A percentile compares a stretch with the other conserved stretches of the same genome.
Evolutionary conservation across 2,329 filamentous ascomycete genomes (phyloP).

Genomic region (Stachybotrys elegans): DNA sequence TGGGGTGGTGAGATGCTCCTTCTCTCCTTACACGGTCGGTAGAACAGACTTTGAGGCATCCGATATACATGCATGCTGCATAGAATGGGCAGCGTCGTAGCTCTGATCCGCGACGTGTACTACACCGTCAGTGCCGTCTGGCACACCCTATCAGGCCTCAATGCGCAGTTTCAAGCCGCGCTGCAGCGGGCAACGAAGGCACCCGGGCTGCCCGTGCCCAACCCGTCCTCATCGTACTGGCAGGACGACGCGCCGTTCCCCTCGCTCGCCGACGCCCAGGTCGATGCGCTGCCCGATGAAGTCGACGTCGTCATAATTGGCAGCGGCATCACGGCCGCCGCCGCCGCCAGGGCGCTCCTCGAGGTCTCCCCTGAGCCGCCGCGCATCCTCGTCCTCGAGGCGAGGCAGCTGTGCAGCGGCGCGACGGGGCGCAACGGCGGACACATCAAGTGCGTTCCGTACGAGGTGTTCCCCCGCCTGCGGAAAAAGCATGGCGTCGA

Average conservation of each 20-base stretch:
- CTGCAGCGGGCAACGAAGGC: constrained; percentile 22
- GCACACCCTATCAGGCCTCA: constrained; percentile 20
- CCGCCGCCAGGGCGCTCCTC: constrained; percentile 20
- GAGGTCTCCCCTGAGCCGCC: constrained; percentile 14
- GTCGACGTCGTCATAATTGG: constrained; percentile 49
- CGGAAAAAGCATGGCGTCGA: constrained; percentile 23
- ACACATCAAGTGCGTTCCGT: constrained; percentile 41
- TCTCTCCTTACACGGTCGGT: too few species aligned
- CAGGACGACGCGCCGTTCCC: constrained; percentile 36
- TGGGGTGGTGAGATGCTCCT: too few species aligned
- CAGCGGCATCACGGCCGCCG: constrained; percentile 47
- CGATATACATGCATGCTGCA: too few species aligned
- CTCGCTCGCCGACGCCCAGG: constrained; percentile 28
- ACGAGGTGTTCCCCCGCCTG: constrained; percentile 33
- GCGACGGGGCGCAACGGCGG: constrained; percentile 51
- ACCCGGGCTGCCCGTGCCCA: constrained; percentile 35
- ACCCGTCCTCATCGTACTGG: constrained; percentile 42
- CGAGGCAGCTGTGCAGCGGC: constrained; percentile 42
- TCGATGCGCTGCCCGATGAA: constrained; percentile 24
- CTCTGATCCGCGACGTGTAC: constrained; percentile 15
- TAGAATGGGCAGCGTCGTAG: constrained; percentile 28
- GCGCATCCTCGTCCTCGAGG: constrained; percentile 43
- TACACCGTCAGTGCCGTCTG: constrained; percentile 17
- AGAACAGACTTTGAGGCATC: too few species aligned
- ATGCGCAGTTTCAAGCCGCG: constrained; percentile 19